phyloP scores from a whole-genome alignment of 2,329 filamentous ascomycete species.

The Sporothrix euskadiensis region DNA sequence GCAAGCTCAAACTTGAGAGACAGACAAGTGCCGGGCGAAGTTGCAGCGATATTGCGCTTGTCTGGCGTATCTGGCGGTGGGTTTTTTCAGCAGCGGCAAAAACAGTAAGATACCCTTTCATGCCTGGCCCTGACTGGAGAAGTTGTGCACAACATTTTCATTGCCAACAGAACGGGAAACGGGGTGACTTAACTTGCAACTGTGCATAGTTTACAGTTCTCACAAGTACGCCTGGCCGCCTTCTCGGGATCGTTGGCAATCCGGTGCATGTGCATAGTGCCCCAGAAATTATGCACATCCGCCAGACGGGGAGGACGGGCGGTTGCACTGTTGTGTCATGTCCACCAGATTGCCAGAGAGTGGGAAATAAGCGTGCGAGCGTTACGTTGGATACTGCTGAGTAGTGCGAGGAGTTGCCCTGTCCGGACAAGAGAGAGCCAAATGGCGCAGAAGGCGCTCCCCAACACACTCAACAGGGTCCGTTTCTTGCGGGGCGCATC shows the following conservation, averaged over 20 bases:
- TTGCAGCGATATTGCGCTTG: neutral
- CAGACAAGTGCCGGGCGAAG: neutral
- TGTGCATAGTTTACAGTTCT: neutral
- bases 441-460: neutral
- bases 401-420: conserved; percentile 15
- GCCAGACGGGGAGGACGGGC: neutral
- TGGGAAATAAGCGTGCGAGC: conserved; percentile 1
- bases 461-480: neutral
- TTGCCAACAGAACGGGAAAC: neutral
- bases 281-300: neutral
- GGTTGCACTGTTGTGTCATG: neutral
- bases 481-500: conserved; percentile 20
- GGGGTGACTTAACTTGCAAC: neutral
- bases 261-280: conserved; percentile 3
- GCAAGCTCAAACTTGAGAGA: neutral
- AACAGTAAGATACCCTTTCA: neutral
- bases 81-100: neutral
- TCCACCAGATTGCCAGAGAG: neutral
- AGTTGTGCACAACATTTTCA: neutral
- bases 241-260: neutral
- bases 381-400: neutral
- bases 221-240: neutral
- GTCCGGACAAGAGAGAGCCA: conserved; percentile 1
- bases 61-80: neutral
- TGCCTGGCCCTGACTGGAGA: neutral